Evolutionary conservation across 1,284 basidiomycete genomes (phyloP).

Genomic region (Trametes pubescens): DNA sequence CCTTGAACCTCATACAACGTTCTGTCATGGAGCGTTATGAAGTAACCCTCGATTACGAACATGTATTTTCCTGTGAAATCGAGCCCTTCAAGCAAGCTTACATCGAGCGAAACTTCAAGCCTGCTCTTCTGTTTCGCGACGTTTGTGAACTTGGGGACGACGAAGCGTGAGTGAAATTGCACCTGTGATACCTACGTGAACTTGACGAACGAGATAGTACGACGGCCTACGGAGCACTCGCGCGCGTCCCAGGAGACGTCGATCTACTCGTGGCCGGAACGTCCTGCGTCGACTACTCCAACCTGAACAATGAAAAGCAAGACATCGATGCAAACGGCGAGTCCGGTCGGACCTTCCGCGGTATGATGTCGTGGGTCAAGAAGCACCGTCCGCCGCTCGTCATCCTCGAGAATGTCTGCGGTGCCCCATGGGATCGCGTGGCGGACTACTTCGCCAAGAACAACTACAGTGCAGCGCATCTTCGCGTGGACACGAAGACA

Average conservation of each 20-base stretch:
- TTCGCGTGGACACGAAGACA: constrained; percentile 89
- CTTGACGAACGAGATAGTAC: constrained; percentile 55
- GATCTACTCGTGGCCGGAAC: constrained; percentile 93
- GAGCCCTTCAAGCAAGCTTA: constrained; percentile 99
- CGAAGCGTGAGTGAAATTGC: constrained; percentile 65
- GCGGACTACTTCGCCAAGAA: constrained; percentile 79
- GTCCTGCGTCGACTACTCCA: constrained; percentile 96
- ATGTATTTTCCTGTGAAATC: constrained; percentile 98
- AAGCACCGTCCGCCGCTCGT: constrained; percentile 90
- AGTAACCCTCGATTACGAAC: constrained; percentile 78
- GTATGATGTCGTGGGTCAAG: constrained; percentile 94
- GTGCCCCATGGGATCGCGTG: constrained; percentile 88
- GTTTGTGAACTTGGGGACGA: constrained; percentile 89
- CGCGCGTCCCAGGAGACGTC: constrained; percentile 88
- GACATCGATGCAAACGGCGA: constrained; percentile 88
- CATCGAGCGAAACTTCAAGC: constrained; percentile 94
- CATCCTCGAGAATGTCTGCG: constrained; percentile 94
- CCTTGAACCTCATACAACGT: constrained; percentile 84
- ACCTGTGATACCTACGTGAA: background rate
- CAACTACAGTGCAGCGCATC: constrained; percentile 79
- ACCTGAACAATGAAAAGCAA: constrained; percentile 93
- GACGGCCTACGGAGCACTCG: constrained; percentile 91
- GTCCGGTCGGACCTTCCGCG: constrained; percentile 88
- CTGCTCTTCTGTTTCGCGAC: constrained; percentile 92
- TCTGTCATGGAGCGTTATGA: constrained; percentile 77